Conservation (phyloP, 2,329 filamentous ascomycete species). For the Neofusicoccum ribis region DNA sequence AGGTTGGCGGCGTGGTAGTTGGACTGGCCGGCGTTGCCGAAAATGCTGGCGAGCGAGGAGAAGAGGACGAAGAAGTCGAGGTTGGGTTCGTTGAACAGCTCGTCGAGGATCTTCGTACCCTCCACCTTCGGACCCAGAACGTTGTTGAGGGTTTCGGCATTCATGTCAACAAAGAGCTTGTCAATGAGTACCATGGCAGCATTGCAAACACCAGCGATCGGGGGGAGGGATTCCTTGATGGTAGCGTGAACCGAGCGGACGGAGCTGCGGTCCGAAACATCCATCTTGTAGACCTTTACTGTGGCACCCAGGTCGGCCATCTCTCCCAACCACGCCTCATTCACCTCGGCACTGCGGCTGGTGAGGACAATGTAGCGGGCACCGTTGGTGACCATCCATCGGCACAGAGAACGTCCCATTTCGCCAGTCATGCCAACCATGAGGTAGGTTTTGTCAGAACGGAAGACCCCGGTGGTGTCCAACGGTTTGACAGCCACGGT, state of each 20-base stretch:
- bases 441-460: constrained; percentile 24
- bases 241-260: background rate
- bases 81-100: constrained; percentile 20
- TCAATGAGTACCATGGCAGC: constrained; percentile 29
- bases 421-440: constrained; percentile 28
- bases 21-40: constrained; percentile 25
- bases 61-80: constrained; percentile 31
- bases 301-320: constrained; percentile 20
- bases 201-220: constrained; percentile 25
- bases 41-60: constrained; percentile 24
- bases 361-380: constrained; percentile 34
- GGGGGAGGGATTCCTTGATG: constrained; percentile 18
- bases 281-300: constrained; percentile 13
- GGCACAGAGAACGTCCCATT: constrained; percentile 24
- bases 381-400: constrained; percentile 29
- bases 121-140: constrained; percentile 25
- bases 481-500: background rate
- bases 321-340: constrained; percentile 29
- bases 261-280: constrained; percentile 16
- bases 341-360: constrained; percentile 41
- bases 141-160: background rate
- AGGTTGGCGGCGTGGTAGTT: constrained; percentile 28
- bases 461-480: constrained; percentile 7
- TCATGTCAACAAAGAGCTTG: constrained; percentile 21
- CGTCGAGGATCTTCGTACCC: constrained; percentile 24